Percentiles rank a stretch among this genome's conserved stretches.
These are phyloP conservation scores for Acacia concinna DNA, from an alignment of 331 rosid genomes.

Conservation along the genomic window DNA sequence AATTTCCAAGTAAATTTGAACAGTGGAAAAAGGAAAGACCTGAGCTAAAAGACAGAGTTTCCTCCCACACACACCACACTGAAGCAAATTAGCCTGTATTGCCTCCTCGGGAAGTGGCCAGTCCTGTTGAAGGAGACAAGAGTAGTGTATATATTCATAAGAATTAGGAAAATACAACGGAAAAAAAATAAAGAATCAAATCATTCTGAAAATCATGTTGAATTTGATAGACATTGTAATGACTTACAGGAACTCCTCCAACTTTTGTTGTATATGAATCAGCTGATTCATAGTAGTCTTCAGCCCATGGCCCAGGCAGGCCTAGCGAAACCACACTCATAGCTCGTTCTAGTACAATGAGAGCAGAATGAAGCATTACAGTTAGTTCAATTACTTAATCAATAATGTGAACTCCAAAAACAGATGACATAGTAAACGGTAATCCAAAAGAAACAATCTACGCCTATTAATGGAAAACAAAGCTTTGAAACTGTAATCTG, in stretches of 20 bases:
- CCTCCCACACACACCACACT: slow-evolving; percentile 53
- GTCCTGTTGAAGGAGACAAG: slow-evolving; percentile 43
- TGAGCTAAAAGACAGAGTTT: slow-evolving; percentile 66
- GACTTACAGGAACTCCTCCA: slow-evolving; percentile 86
- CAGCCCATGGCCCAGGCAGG: slow-evolving; percentile 85
- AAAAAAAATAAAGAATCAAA: not conserved
- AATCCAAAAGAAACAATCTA: not conserved
- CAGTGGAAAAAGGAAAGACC: slow-evolving; percentile 35
- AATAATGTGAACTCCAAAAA: not conserved
- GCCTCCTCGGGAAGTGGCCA: slow-evolving; percentile 62
- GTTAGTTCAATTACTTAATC: not conserved
- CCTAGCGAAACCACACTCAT: slow-evolving; percentile 58
- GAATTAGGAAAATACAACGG: not conserved
- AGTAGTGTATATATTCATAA: not conserved
- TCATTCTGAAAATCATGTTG: not conserved
- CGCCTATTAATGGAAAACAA: not conserved
- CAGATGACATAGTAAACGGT: not conserved
- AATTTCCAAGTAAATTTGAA: not conserved
- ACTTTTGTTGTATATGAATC: slow-evolving; percentile 75
- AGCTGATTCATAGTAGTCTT: slow-evolving; percentile 50
- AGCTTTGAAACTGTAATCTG: not conserved
- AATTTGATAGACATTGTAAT: not conserved
- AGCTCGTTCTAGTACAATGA: not conserved
- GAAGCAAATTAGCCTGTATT: slow-evolving; percentile 43
- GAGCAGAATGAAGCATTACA: not conserved